Evolutionary conservation across 306 rosid genomes (phyloP).

Genomic region (Oxytropis ochrocephala): DNA sequence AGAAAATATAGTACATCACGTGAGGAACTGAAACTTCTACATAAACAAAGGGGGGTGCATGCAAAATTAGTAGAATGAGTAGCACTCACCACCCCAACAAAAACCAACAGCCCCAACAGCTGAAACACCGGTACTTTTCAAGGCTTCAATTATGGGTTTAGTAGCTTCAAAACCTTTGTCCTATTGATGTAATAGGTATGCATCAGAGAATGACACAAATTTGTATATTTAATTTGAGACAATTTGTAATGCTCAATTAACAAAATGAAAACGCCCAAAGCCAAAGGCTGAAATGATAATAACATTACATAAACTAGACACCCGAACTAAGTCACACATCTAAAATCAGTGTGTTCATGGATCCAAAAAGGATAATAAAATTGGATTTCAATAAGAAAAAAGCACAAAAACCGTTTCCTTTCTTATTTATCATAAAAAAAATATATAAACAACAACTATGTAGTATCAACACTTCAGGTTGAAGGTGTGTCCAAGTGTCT

Average conservation of each 20-base stretch:
- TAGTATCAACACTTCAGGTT: too few species aligned
- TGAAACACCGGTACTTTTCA: constrained; percentile 55
- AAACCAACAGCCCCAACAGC: constrained; percentile 64
- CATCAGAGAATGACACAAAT: not conserved
- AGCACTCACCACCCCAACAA: constrained; percentile 83
- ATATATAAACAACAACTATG: not conserved
- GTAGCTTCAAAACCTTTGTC: constrained; percentile 50
- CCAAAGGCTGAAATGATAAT: not conserved
- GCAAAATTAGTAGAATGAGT: not conserved
- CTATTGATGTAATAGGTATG: constrained; percentile 30
- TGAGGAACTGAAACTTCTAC: not conserved
- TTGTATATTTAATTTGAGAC: not conserved
- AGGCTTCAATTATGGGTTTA: constrained; percentile 50
- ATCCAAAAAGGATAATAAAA: not conserved
- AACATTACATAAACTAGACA: not conserved
- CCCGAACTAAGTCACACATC: not conserved
- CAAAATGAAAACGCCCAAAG: not conserved
- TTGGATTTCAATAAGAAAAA: not conserved
- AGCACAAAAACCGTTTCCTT: not conserved
- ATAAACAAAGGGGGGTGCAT: not conserved
- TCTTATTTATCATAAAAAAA: not conserved
- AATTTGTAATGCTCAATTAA: not conserved
- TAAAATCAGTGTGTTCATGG: not conserved
- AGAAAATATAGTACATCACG: not conserved
- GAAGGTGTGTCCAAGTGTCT: too few species aligned